Evolutionary conservation across 2,329 filamentous ascomycete genomes (phyloP).

Genomic region (Penicillium sp.): DNA sequence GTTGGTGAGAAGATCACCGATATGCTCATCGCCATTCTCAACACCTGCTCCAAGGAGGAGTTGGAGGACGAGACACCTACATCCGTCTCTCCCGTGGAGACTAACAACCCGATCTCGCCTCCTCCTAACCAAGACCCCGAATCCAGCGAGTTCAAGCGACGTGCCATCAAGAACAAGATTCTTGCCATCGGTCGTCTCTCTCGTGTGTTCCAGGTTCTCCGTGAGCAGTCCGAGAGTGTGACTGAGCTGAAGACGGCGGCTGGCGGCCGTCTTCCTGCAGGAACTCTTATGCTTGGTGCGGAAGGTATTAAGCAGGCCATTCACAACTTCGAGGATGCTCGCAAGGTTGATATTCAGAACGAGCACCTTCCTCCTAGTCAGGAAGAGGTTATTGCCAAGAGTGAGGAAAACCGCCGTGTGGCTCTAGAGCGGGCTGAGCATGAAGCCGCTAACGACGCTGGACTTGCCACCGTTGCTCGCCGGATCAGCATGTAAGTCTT

Average conservation of each 20-base stretch:
- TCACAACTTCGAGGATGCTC: constrained; percentile 91
- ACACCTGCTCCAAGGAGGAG: constrained; percentile 98
- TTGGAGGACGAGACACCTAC: constrained; percentile 84
- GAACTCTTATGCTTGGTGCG: constrained; percentile 95
- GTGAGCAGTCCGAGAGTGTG: constrained; percentile 94
- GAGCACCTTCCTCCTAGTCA: constrained; percentile 89
- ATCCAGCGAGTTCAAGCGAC: constrained; percentile 88
- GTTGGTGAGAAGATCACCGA: constrained; percentile 99
- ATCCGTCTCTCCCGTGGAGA: constrained; percentile 59
- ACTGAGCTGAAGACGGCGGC: constrained; percentile 97
- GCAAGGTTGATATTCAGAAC: constrained; percentile 96
- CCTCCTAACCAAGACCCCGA: constrained; percentile 71
- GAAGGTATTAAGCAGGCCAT: constrained; percentile 99
- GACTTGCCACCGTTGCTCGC: constrained; percentile 81
- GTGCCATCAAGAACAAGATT: constrained; percentile 99
- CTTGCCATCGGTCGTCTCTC: constrained; percentile 94
- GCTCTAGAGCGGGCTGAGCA: constrained; percentile 82
- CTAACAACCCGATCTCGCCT: constrained; percentile 57
- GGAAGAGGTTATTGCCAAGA: constrained; percentile 84
- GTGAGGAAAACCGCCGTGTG: constrained; percentile 75
- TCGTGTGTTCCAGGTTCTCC: constrained; percentile 95
- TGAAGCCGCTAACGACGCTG: constrained; percentile 90
- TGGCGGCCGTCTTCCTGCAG: constrained; percentile 86
- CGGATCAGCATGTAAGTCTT: constrained; percentile 89
- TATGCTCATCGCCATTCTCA: constrained; percentile 98